These are phyloP conservation scores for Tricholoma hemisulphureum DNA, from an alignment of 768 basidiomycete species.

Conservation along the genomic window DNA sequence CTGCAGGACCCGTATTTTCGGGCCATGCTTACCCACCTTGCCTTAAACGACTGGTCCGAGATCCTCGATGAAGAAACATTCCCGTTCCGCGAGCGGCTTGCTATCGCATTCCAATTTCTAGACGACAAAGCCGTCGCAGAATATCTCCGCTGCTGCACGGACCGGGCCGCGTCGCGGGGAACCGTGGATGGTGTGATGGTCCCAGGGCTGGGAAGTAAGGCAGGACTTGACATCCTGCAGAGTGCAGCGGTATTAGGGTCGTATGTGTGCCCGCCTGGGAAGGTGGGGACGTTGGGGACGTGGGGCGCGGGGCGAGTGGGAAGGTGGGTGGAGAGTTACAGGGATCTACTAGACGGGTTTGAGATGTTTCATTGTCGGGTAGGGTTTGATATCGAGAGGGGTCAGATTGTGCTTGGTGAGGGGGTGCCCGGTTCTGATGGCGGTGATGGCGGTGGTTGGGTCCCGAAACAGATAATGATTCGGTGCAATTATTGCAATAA, in stretches of 20 bases:
- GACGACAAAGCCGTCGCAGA: conserved; percentile 67
- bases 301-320: conserved; percentile 13
- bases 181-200: conserved; percentile 75
- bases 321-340: conserved; percentile 32
- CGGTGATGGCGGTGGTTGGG: conserved; percentile 56
- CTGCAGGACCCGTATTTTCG: conserved; percentile 82
- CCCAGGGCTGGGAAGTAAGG: conserved; percentile 62
- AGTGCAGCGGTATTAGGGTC: conserved; percentile 62
- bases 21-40: conserved; percentile 72
- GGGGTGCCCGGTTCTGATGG: conserved; percentile 44
- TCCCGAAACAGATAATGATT: conserved; percentile 68
- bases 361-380: conserved; percentile 21
- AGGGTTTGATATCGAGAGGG: conserved; percentile 48
- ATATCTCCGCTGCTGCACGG: conserved; percentile 62
- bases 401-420: conserved; percentile 61
- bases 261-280: conserved; percentile 54
- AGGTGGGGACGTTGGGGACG: conserved; percentile 3
- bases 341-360: conserved; percentile 39
- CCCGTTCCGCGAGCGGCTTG: conserved; percentile 79
- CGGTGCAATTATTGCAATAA: conserved; percentile 82
- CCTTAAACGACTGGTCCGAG: conserved; percentile 73
- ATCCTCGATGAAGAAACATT: conserved; percentile 77
- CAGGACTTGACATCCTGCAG: conserved; percentile 71
- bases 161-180: conserved; percentile 53
- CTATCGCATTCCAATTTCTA: conserved; percentile 80